Conservation (phyloP, 108 stramenopile genomes). For the Epithemia pelagica region DNA sequence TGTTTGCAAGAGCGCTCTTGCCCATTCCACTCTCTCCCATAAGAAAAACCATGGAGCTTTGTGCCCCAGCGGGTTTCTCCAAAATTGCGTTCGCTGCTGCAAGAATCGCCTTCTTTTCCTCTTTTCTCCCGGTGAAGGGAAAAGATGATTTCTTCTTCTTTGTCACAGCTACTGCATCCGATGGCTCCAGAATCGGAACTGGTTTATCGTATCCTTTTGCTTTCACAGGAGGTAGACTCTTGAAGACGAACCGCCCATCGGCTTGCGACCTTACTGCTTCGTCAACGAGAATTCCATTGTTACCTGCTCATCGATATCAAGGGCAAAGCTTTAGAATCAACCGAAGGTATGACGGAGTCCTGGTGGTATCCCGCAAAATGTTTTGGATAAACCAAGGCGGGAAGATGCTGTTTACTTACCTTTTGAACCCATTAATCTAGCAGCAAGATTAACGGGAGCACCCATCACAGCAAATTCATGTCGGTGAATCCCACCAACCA, state of each 20-base stretch:
- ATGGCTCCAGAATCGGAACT: slow-evolving; percentile 55
- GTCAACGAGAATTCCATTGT: slow-evolving; percentile 60
- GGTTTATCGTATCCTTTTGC: slow-evolving; percentile 60
- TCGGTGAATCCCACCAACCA: slow-evolving; percentile 47
- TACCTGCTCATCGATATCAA: no score
- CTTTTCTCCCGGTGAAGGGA: slow-evolving; percentile 15
- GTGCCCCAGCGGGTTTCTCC: background rate
- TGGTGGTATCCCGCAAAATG: no score
- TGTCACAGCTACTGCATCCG: slow-evolving; percentile 4
- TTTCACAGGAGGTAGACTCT: slow-evolving; percentile 40
- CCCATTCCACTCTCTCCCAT: slow-evolving; percentile 45
- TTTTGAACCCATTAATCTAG: slow-evolving; percentile 43
- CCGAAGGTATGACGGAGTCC: no score
- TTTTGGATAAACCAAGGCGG: no score
- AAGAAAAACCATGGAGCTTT: slow-evolving; percentile 24
- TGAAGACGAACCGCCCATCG: slow-evolving; percentile 35
- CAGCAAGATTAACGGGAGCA: slow-evolving; percentile 55
- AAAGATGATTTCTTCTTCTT: slow-evolving; percentile 15
- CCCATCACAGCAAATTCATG: slow-evolving; percentile 67
- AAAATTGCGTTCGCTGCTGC: slow-evolving; percentile 10
- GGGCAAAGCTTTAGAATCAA: no score
- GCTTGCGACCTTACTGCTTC: slow-evolving; percentile 44
- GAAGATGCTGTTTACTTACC: background rate
- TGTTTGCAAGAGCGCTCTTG: slow-evolving; percentile 38
- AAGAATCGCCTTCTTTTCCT: slow-evolving; percentile 15